Conservation (phyloP, 1,284 basidiomycete species). For the Ustilago cynodontis region DNA sequence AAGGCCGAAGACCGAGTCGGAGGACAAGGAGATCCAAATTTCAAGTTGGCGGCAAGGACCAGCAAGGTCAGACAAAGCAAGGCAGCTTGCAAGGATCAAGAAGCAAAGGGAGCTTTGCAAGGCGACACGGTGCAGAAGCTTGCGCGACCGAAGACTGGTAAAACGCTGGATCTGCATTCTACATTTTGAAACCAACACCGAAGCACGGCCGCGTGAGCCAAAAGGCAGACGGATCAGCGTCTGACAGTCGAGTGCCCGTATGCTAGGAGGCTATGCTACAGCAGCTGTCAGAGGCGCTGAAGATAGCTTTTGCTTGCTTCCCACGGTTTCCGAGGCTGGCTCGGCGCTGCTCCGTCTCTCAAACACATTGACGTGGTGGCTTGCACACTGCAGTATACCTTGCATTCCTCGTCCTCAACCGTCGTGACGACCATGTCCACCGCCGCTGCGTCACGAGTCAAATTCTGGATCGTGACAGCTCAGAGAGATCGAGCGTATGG, state of each 20-base stretch:
- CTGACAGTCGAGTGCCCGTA: neutral
- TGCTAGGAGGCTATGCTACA: too few relatives aligned
- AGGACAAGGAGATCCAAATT: neutral
- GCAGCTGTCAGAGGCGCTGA: too few relatives aligned
- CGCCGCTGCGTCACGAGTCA: neutral
- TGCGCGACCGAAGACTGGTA: neutral
- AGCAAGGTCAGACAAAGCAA: constrained; percentile 5
- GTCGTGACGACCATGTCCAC: neutral
- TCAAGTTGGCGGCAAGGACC: neutral
- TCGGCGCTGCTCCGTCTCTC: neutral
- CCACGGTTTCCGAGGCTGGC: constrained; percentile 10
- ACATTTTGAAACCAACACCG: constrained; percentile 33
- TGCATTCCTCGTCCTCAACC: neutral
- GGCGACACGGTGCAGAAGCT: constrained; percentile 2
- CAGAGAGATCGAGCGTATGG: too few relatives aligned
- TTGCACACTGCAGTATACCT: neutral
- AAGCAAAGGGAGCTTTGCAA: neutral
- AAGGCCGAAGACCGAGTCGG: constrained; percentile 6
- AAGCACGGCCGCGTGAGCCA: constrained; percentile 20
- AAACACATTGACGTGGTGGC: neutral
- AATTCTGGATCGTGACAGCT: neutral
- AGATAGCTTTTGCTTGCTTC: constrained; percentile 4
- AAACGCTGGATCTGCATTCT: constrained; percentile 22
- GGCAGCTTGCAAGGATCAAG: neutral
- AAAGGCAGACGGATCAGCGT: neutral